Conservation (phyloP, 768 basidiomycete species). For the Antrodiella citrinella region DNA sequence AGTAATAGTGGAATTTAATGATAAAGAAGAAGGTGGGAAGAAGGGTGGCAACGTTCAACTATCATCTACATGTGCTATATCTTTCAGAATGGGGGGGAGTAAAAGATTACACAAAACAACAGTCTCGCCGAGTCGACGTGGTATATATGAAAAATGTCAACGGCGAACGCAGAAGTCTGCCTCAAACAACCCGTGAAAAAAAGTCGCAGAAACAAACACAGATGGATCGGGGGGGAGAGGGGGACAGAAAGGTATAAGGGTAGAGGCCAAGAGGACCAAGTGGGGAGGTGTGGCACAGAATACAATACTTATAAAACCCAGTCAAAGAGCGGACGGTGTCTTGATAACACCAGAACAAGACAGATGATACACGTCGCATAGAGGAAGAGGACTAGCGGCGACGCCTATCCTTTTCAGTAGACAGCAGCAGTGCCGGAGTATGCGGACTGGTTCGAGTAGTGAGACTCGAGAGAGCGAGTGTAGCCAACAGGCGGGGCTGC, state of each 20-base stretch:
- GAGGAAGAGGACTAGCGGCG: not conserved
- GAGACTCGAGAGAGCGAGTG: not conserved
- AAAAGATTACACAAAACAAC: not conserved
- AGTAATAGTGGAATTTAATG: not conserved
- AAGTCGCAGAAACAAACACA: not conserved
- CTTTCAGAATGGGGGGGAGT: not conserved
- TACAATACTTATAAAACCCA: not conserved
- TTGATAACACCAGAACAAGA: not conserved
- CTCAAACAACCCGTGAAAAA: not conserved
- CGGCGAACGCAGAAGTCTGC: not conserved
- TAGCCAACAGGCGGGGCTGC: constrained; percentile 3
- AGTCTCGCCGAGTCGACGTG: not conserved
- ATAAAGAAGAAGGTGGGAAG: not conserved
- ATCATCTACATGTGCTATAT: not conserved
- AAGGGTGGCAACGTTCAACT: not conserved
- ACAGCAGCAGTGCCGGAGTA: not conserved
- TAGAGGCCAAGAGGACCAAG: not conserved
- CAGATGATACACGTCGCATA: not conserved
- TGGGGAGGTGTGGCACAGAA: not conserved
- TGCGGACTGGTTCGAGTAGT: not conserved
- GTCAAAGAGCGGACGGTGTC: not conserved
- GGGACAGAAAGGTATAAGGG: not conserved
- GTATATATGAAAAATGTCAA: not conserved
- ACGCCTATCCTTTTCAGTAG: not conserved
- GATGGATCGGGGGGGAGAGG: not conserved